Base-by-base conservation (phyloP, 257 asterid species). In the Buddleja alternifolia region DNA sequence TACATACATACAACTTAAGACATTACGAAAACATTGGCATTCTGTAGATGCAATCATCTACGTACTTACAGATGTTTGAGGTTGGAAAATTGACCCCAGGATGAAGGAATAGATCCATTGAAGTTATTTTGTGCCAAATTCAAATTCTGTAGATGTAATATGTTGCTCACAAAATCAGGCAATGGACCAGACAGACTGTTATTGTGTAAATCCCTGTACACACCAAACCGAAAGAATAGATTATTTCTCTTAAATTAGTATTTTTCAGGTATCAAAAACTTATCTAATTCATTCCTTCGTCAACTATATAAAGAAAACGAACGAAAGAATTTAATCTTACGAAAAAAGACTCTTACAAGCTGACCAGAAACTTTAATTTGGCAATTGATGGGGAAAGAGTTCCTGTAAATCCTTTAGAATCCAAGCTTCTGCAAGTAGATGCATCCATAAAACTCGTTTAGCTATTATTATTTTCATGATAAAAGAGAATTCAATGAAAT, bases 361-460 rank as follows among this genome's bases (percentile, higher is more conserved):
- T 85, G 63, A 77, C 80, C 47, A 93, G 73, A 75, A 50, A 88
- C 78, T 83, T 80, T 42, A 93, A 69, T 62, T 84, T 86, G 61
- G 95, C 80, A 61, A 93, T 75, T 19, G 92, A 75, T 10, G 95
- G 83, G 40, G 97, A 85, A 52, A 93, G 86, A 48, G 85, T 83
- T 73, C 98, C 98, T 0, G 97, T 77, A 76, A 93, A 86, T 81
- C 97, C 95, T 23, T 67, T 83, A 25, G 90, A 80, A 12, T 84
- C 85, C 76, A 93, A 76, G 74, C 86, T 90, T 89, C 98, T 93
- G 86, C 78, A 81, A 56, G 37, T 21, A 9, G 36, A 9, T 15
- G 9, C 57, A 64, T 24, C 24, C 19, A 46, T 11, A 66, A 63
- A 67, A 12, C 34, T n/a, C n/a, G n/a, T n/a, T n/a, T n/a, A n/a